Conservation (phyloP, 495 filamentous ascomycete genomes). For the Penicillium subrubescens region DNA sequence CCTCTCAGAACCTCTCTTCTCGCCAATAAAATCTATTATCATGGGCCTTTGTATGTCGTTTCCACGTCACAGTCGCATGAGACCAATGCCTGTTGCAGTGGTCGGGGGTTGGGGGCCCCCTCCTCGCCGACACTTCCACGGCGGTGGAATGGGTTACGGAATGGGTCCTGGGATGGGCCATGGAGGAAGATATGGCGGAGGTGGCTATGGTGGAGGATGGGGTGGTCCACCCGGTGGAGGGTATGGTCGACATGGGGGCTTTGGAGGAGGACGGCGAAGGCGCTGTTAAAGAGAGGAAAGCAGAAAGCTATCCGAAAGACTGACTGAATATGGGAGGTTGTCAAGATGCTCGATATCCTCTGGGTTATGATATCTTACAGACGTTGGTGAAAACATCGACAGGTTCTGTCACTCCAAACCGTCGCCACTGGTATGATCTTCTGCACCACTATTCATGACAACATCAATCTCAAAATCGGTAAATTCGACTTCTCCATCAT, state of each 20-base stretch:
- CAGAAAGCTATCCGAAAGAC: not conserved
- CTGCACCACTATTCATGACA: not conserved
- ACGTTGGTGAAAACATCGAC: not conserved
- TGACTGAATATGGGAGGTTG: not conserved
- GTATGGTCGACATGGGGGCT: slow-evolving; percentile 9
- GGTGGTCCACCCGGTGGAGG: slow-evolving; percentile 3
- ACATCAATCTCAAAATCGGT: not conserved
- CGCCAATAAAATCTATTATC: not conserved
- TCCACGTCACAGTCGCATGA: slow-evolving; percentile 9
- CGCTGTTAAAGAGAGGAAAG: not conserved
- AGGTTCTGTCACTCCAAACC: not conserved
- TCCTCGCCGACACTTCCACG: slow-evolving; percentile 10
- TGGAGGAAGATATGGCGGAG: slow-evolving; percentile 7
- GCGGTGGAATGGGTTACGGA: slow-evolving; percentile 15
- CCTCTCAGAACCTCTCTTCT: not conserved
- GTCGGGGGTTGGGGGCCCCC: slow-evolving; percentile 15
- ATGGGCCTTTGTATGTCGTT: slow-evolving; percentile 28
- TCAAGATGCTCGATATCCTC: not conserved
- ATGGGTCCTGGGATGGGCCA: slow-evolving; percentile 12
- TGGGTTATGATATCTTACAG: not conserved
- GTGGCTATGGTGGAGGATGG: slow-evolving; percentile 8
- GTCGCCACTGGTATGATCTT: not conserved
- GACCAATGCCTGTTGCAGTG: slow-evolving; percentile 10
- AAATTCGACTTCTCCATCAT: not conserved
- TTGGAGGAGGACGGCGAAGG: slow-evolving; percentile 11